phyloP scores from a whole-genome alignment of 345 rosid species.

The Trapa bicornis region DNA sequence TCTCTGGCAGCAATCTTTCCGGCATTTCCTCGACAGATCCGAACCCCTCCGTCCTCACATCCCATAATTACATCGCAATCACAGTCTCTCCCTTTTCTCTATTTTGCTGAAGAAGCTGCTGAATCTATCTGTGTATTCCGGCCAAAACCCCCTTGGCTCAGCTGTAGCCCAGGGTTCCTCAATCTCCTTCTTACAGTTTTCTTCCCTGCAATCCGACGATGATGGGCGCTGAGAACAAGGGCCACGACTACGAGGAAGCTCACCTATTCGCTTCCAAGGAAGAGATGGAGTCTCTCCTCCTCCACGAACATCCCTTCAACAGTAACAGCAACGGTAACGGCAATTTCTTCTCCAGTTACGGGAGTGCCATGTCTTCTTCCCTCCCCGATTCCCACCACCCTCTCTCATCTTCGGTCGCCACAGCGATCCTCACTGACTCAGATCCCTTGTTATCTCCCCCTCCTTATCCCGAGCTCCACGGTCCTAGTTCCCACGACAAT shows the following conservation, averaged over 20 bases:
- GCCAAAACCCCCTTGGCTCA: background rate
- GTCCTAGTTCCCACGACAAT: conserved; percentile 24
- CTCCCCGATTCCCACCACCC: conserved; percentile 43
- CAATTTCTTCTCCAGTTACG: conserved; percentile 32
- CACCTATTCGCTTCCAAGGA: conserved; percentile 37
- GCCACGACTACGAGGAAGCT: conserved; percentile 36
- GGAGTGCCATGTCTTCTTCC: conserved; percentile 56
- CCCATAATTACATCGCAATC: background rate
- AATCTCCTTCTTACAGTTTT: background rate
- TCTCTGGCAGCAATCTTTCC: too few species aligned
- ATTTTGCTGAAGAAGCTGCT: background rate
- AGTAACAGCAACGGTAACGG: conserved; percentile 6
- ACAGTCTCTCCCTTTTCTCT: background rate
- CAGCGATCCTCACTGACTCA: conserved; percentile 39
- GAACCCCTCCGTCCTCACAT: background rate
- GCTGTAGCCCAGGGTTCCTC: too few species aligned
- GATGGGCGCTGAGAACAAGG: conserved; percentile 81
- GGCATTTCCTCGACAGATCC: background rate
- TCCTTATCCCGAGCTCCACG: conserved; percentile 20
- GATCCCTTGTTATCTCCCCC: conserved; percentile 65
- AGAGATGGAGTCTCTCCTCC: conserved; percentile 59
- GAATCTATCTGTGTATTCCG: background rate
- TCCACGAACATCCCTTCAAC: conserved; percentile 19
- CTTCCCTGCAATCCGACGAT: conserved; percentile 16
- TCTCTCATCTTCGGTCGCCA: conserved; percentile 19